Conservation (phyloP, 805 yeast genomes). For the Ogataea parapolymorpha region DNA sequence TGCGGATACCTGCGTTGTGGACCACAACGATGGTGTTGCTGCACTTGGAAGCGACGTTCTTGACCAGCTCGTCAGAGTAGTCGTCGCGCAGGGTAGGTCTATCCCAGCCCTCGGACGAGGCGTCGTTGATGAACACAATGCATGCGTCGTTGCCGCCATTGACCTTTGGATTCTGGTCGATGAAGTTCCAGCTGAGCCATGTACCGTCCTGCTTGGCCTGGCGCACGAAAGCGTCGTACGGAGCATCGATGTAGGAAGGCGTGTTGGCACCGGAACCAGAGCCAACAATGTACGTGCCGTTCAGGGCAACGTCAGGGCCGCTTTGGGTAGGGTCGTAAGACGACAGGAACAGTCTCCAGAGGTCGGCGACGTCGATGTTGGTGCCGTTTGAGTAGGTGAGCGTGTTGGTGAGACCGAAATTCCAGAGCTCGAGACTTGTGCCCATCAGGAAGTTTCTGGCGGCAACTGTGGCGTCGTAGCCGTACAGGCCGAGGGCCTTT, state of each 20-base stretch:
- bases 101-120: constrained; percentile 59
- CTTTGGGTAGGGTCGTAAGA: constrained; percentile 2
- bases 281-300: constrained; percentile 56
- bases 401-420: constrained; percentile 5
- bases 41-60: constrained; percentile 46
- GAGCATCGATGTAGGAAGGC: constrained; percentile 55
- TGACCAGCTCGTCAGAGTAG: constrained; percentile 51
- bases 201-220: constrained; percentile 34
- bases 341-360: constrained; percentile 8
- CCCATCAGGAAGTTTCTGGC: constrained; percentile 2
- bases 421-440: constrained; percentile 5
- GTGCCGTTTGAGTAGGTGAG: constrained; percentile 12
- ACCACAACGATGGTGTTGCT: constrained; percentile 56
- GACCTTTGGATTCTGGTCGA: constrained; percentile 41
- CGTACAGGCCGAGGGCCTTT: constrained; percentile 34
- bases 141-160: constrained; percentile 45
- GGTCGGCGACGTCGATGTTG: neutral
- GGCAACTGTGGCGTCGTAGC: constrained; percentile 15
- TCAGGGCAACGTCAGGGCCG: constrained; percentile 26
- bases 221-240: constrained; percentile 50
- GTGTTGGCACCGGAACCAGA: constrained; percentile 65
- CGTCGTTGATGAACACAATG: constrained; percentile 52
- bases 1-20: constrained; percentile 59
- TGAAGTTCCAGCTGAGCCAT: constrained; percentile 17
- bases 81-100: constrained; percentile 53